These are phyloP conservation scores for Termitomyces heimii DNA, from an alignment of 768 basidiomycete species.

Conservation along the genomic window DNA sequence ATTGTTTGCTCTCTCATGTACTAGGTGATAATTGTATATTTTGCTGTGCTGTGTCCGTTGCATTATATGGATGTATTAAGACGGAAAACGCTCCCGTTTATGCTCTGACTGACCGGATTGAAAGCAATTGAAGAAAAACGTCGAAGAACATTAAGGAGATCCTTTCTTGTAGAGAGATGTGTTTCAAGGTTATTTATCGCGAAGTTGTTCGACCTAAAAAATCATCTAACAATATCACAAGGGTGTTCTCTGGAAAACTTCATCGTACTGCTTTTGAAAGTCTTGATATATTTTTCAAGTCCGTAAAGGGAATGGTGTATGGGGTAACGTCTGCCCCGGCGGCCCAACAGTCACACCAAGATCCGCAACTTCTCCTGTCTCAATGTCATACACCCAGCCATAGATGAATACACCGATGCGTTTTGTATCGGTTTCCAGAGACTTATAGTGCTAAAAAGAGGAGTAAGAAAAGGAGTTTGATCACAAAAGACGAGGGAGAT, in stretches of 20 bases:
- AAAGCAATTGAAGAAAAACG: not conserved
- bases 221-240: not conserved
- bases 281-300: not conserved
- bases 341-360: slow-evolving; percentile 17
- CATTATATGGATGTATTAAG: not conserved
- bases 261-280: not conserved
- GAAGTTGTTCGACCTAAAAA: no score
- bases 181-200: no score
- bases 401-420: slow-evolving; percentile 15
- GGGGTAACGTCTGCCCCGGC: slow-evolving; percentile 12
- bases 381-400: slow-evolving; percentile 21
- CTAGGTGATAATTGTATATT: not conserved
- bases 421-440: slow-evolving; percentile 1
- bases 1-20: not conserved
- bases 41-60: not conserved
- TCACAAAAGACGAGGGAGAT: not conserved
- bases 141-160: no score
- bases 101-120: not conserved
- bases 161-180: no score
- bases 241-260: not conserved
- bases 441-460: slow-evolving; percentile 3
- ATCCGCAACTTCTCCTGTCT: slow-evolving; percentile 17
- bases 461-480: not conserved
- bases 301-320: slow-evolving; percentile 12
- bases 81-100: not conserved